These are phyloP conservation scores for Pestalotiopsis sp. DNA, from an alignment of 2,329 filamentous ascomycete species.

Conservation along the genomic window DNA sequence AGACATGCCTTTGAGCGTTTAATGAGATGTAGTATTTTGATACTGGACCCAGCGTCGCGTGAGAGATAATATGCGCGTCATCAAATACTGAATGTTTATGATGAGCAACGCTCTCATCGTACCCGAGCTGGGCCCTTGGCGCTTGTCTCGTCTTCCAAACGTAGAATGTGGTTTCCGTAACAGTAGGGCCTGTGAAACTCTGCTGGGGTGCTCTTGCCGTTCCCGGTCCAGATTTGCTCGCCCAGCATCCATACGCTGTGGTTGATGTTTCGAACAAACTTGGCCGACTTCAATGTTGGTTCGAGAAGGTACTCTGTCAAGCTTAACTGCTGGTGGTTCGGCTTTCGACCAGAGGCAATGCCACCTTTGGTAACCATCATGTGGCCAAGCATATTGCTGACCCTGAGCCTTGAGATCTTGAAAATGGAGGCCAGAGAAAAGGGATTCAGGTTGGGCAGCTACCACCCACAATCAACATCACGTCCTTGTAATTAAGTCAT, in stretches of 20 bases:
- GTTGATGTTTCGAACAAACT: too few species aligned
- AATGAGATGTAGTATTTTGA: neutral
- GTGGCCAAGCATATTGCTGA: too few species aligned
- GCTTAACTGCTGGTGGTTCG: too few species aligned
- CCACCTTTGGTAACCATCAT: too few species aligned
- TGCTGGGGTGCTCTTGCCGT: neutral
- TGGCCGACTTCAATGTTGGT: too few species aligned
- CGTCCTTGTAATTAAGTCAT: too few species aligned
- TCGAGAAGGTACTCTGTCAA: too few species aligned
- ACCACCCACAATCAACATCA: too few species aligned
- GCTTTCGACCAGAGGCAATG: too few species aligned
- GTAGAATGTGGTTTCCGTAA: neutral
- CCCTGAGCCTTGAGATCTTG: too few species aligned
- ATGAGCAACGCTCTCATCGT: neutral
- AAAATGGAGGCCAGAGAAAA: too few species aligned
- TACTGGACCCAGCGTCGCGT: neutral
- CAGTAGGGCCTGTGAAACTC: neutral
- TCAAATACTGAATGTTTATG: neutral
- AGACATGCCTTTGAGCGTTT: constrained; percentile 2
- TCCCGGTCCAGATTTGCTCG: neutral
- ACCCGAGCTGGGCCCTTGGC: neutral
- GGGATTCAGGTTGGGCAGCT: too few species aligned
- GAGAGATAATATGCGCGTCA: neutral
- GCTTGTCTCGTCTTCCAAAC: neutral
- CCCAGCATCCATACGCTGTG: neutral